Base-by-base conservation (phyloP, 768 basidiomycete genomes). In the Rhodocollybia butyracea region DNA sequence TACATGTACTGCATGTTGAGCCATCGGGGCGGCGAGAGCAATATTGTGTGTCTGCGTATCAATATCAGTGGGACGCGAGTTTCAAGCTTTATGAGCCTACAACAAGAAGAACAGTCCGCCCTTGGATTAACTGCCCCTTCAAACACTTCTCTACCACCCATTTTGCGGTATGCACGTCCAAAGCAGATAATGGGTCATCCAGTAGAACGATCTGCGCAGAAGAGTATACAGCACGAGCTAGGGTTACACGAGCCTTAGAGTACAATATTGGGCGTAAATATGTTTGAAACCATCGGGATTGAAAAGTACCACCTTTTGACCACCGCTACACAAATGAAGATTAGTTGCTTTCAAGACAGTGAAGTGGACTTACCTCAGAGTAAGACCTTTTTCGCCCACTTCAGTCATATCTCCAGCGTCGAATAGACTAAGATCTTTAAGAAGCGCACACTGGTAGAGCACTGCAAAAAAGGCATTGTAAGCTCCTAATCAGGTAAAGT, bases 141-240 rank as follows among this genome's bases (percentile, higher is more conserved):
- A 82, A 70, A 55, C 79, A 74, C 45, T 80, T 71, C 15, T 78
- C 73, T 29, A 80, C 73, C 54, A 83, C 78, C 69, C 69, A 80
- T 50, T 76, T 73, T 8, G 77, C 71, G 2, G 81, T 83, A 56
- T 80, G 74, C 7, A 80, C 76, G 61, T 82, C 81, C 24, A 82
- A 64, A 1, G 78, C 76, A 15, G 77, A 73, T 24, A 81, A 67
- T 10, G 83, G 75, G 59, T 86, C 84, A 58, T 85, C 84, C 24
- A 85, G 68, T 6, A 86, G 68, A 6, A 86, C 60, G n/a, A 76
- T 77, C 15, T 76, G 64, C 0, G 83, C 79, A 22, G 68, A 64
- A 4, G 80, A 81, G 64, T 86, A 86, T 1, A 85, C 69, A 0
- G 84, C 83, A 6, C 84, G 72, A 3, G 84, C 84, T 6, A 84